phyloP scores from a whole-genome alignment of 2,329 filamentous ascomycete genomes.

The Xylariales sp. region DNA sequence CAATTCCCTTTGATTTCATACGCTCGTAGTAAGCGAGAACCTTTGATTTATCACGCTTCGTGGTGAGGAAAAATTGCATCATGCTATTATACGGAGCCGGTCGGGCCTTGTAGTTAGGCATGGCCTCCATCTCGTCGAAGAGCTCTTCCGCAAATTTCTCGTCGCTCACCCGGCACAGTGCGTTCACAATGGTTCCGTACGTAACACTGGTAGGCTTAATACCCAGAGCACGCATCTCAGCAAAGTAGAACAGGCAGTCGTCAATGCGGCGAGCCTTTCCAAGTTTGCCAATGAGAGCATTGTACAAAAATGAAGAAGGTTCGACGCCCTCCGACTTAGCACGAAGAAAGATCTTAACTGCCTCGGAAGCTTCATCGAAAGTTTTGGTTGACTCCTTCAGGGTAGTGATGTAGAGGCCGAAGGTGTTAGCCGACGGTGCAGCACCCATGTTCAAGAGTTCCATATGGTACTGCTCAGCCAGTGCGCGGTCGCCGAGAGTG shows the following conservation, averaged over 20 bases:
- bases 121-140: slow-evolving; percentile 98
- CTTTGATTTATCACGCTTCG: slow-evolving; percentile 95
- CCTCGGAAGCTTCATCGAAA: slow-evolving; percentile 96
- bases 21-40: slow-evolving; percentile 94
- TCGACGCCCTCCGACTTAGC: slow-evolving; percentile 94
- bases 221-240: slow-evolving; percentile 92
- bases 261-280: slow-evolving; percentile 98
- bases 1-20: slow-evolving; percentile 88
- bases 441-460: slow-evolving; percentile 91
- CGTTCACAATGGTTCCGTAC: slow-evolving; percentile 98
- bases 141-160: slow-evolving; percentile 98
- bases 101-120: slow-evolving; percentile 98
- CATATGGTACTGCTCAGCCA: slow-evolving; percentile 89
- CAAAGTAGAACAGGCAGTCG: slow-evolving; percentile 97
- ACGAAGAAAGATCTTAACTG: slow-evolving; percentile 95
- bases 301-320: slow-evolving; percentile 97
- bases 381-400: slow-evolving; percentile 97
- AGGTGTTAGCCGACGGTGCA: slow-evolving; percentile 95
- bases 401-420: slow-evolving; percentile 98
- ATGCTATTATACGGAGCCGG: slow-evolving; percentile 98
- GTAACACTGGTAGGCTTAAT: slow-evolving; percentile 98
- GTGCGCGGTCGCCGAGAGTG: slow-evolving; percentile 80
- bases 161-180: slow-evolving; percentile 94
- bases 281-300: slow-evolving; percentile 96
- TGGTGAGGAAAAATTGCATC: slow-evolving; percentile 99